Percentiles rank a stretch among this genome's conserved stretches.
These are phyloP conservation scores for Sutorius australiensis DNA, from an alignment of 768 basidiomycete genomes.

Conservation along the genomic window DNA sequence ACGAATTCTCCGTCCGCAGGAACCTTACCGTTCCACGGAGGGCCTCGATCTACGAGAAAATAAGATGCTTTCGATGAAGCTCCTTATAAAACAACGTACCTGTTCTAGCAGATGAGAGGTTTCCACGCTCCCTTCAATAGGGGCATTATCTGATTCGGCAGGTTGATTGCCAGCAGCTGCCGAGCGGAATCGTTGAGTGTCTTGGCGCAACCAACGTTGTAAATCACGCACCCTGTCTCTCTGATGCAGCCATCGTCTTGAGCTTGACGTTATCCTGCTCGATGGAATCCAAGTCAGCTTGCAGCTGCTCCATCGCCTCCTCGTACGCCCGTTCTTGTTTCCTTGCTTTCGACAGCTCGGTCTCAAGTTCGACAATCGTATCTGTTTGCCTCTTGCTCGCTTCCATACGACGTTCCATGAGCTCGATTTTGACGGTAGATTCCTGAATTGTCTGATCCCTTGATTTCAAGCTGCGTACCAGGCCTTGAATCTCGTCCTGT, in stretches of 20 bases:
- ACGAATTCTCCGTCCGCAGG: conserved; percentile 90
- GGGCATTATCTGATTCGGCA: conserved; percentile 56
- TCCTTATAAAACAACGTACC: conserved; percentile 38
- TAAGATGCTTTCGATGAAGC: conserved; percentile 1
- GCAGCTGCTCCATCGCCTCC: conserved; percentile 91
- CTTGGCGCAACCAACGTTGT: not conserved
- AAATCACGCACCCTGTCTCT: conserved; percentile 59
- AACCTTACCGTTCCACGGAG: conserved; percentile 89
- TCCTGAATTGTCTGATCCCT: conserved; percentile 92
- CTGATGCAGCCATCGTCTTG: conserved; percentile 62
- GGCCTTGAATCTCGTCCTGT: conserved; percentile 85
- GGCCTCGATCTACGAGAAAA: conserved; percentile 67
- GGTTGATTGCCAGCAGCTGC: conserved; percentile 47
- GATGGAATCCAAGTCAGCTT: conserved; percentile 79
- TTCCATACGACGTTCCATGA: conserved; percentile 93
- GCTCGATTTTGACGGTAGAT: conserved; percentile 84
- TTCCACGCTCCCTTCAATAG: conserved; percentile 78
- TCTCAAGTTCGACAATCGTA: conserved; percentile 74
- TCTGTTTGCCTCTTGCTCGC: conserved; percentile 89
- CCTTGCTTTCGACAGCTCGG: conserved; percentile 70
- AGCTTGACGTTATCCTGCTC: conserved; percentile 88
- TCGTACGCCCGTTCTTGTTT: conserved; percentile 89
- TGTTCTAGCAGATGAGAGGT: conserved; percentile 87
- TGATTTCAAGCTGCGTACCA: conserved; percentile 78
- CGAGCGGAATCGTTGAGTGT: not conserved